A percentile compares a stretch with the other conserved stretches of the same genome.
Conservation (phyloP, 805 yeast species). For the Saccharomyces eubayanus region DNA sequence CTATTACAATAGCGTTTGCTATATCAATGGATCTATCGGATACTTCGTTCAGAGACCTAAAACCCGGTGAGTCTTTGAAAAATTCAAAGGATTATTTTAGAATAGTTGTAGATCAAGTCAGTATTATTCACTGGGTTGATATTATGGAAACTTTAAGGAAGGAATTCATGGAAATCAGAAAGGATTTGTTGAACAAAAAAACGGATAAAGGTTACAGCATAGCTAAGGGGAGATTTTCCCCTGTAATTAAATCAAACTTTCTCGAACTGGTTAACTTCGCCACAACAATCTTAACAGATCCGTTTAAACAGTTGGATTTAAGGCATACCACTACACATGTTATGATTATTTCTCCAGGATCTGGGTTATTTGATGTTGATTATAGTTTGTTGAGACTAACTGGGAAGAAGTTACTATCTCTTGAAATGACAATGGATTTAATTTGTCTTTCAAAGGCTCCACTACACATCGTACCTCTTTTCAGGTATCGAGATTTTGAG, state of each 20-base stretch:
- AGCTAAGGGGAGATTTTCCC: slow-evolving; percentile 60
- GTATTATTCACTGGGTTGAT: slow-evolving; percentile 79
- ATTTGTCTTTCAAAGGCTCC: slow-evolving; percentile 88
- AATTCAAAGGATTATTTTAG: slow-evolving; percentile 74
- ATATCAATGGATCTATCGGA: slow-evolving; percentile 52
- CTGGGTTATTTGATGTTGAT: slow-evolving; percentile 90
- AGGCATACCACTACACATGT: slow-evolving; percentile 89
- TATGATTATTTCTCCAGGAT: slow-evolving; percentile 80
- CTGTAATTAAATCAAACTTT: slow-evolving; percentile 83
- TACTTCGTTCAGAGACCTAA: slow-evolving; percentile 47
- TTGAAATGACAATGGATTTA: slow-evolving; percentile 83
- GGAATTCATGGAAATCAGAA: slow-evolving; percentile 76
- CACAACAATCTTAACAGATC: slow-evolving; percentile 63
- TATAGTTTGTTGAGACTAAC: slow-evolving; percentile 66
- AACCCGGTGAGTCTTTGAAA: slow-evolving; percentile 63
- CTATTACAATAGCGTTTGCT: slow-evolving; percentile 85
- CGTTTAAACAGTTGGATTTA: slow-evolving; percentile 76
- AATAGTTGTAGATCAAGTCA: slow-evolving; percentile 92
- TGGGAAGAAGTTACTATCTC: slow-evolving; percentile 60
- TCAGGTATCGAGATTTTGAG: slow-evolving; percentile 54
- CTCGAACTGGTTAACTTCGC: slow-evolving; percentile 84
- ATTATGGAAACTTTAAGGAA: slow-evolving; percentile 80
- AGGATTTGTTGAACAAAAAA: slow-evolving; percentile 51
- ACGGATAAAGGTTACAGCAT: slow-evolving; percentile 28
- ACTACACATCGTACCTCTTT: slow-evolving; percentile 81